phyloP scores from a whole-genome alignment of 179 eudicot genomes.

The Gypsophila paniculata region DNA sequence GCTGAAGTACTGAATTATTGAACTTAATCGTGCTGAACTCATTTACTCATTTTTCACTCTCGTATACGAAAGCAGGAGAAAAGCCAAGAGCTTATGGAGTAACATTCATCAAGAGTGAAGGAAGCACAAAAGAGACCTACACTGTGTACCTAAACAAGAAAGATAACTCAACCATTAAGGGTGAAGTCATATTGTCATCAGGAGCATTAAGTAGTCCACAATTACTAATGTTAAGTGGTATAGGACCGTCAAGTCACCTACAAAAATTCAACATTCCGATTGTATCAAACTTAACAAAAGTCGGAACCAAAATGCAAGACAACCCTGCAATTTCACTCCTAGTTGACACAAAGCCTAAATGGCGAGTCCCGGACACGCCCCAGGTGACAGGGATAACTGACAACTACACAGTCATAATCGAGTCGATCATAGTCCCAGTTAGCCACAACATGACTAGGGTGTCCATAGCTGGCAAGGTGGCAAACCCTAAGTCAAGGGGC shows the following conservation, averaged over 20 bases:
- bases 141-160: constrained; percentile 35
- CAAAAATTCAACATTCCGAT: constrained; percentile 30
- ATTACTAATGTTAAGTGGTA: constrained; percentile 46
- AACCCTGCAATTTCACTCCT: constrained; percentile 38
- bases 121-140: constrained; percentile 25
- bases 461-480: constrained; percentile 39
- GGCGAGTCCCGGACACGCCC: constrained; percentile 39
- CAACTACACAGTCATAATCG: constrained; percentile 33
- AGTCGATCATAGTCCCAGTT: constrained; percentile 32
- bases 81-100: constrained; percentile 42
- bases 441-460: constrained; percentile 27
- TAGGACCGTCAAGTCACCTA: constrained; percentile 40
- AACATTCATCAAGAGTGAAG: constrained; percentile 34
- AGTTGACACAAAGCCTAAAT: constrained; percentile 30
- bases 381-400: constrained; percentile 43
- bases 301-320: constrained; percentile 41
- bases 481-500: constrained; percentile 39
- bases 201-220: constrained; percentile 50
- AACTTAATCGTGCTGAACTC: too few species aligned
- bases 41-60: not conserved
- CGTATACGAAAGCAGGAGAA: constrained; percentile 23
- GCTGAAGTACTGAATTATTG: too few species aligned
- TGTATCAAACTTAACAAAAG: constrained; percentile 21
- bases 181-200: constrained; percentile 48
- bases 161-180: constrained; percentile 22